Base-by-base conservation (phyloP, 1,284 basidiomycete species). In the Pseudozyma hubeiensis region DNA sequence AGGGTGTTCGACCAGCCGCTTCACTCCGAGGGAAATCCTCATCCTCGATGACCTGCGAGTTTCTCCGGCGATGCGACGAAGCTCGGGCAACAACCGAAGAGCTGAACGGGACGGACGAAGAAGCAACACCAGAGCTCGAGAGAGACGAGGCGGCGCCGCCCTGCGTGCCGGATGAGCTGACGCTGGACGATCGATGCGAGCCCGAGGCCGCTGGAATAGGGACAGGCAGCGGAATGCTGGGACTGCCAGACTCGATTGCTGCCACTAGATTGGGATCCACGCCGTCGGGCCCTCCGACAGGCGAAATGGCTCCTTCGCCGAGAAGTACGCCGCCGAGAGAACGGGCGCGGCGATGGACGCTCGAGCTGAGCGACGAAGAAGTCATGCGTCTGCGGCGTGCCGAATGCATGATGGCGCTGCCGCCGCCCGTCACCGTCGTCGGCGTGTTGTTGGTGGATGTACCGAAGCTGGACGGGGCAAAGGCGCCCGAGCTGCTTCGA, bases 181-280 rank as follows among this genome's bases (percentile, higher is more conserved):
- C 46, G 48, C 70, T 73, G 39, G 62, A 57, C 1, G 71, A 74
- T 13, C 63, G 66, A 40, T 70, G 64, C 7, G 61, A 64, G 7
- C 37, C 56, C 10, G 66, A 49, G n/a, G 58, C 45, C n/a, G 65
- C 43, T 33, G 76, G 64, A 33, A 60, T 65, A 7, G 76, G 57
- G 4, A 67, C 67, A 16, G 64, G 67, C 16, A 64, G 40, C 10
- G 79, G 80, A 35, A 78, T 73, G 48, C 48, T 72, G 16, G 68
- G 60, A 45, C 64, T 77, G 37, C 71, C 66, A 24, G 71, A 68
- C 8, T 77, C 69, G 58, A 84, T 82, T 16, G 82, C 82, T 10
- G 82, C 82, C 7, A 84, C 75, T 10, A 84, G 62, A 14, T 75
- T 75, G 0, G 82, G 82, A 60, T 84, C 82, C 10, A 84, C 81